Evolutionary conservation across 1,284 basidiomycete genomes (phyloP), one percentile per base, ranked within the genome.

Genomic region (Mycosarcoma mackinlayi): DNA sequence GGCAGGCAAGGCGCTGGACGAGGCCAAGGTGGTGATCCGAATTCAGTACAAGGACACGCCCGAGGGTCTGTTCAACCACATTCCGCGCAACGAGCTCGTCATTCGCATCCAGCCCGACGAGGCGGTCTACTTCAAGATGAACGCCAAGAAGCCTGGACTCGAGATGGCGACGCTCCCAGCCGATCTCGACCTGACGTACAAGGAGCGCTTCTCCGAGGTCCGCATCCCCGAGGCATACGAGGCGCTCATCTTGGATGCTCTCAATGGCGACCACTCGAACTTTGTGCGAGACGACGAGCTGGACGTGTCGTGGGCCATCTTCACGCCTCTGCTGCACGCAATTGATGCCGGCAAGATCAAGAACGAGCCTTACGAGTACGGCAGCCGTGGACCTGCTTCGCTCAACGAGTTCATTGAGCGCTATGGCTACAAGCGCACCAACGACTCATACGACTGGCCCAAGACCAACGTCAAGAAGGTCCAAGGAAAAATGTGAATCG

Each of bases 221-320:
- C 77, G 73, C 46, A 76, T 77, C 52, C 81, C 79, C 16, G 82
- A 83, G 47, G 83, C 83, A 9, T 84, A 84, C 72, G 82, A 83
- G 53, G 78, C 80, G 21, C 75, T 84, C 35, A 79, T 83, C 53
- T 66, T 77, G 16, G 82, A 83, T 38, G 82, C 81, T 11, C 56
- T 84, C 50, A 74, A 80, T 40, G 83, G 81, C 21, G 79, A 83
- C 40, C 80, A 83, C 62, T 77, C 79, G 47, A 82, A 77, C 68
- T 83, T 81, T 74, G 83, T 83, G 14, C 78, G 83, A 18, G 80
- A 83, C 59, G 82, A 83, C 51, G 81, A 84, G 60, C 70, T 83
- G 28, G 69, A 76, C 24, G 81, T 78, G 9, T 77, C 76, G 40
- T 83, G 83, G 83, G 68, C 70, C 37, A 81, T 83, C 61, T 83